Evolutionary conservation across 2,329 filamentous ascomycete species (phyloP).

Genomic region (Colletotrichum neosansevieriae): DNA sequence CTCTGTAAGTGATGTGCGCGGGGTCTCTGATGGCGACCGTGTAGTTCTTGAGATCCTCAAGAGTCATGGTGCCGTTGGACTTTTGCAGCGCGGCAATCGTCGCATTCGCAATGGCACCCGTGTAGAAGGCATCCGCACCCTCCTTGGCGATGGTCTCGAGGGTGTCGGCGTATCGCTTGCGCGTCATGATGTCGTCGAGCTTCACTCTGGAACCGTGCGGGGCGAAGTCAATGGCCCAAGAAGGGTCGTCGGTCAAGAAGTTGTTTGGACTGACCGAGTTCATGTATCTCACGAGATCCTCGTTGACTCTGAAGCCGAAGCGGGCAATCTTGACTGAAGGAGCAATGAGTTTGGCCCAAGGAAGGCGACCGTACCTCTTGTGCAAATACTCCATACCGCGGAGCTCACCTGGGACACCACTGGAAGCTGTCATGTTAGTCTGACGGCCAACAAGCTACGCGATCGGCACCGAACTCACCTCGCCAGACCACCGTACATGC

Average conservation of each 20-base stretch:
- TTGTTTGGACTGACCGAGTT: conserved; percentile 57
- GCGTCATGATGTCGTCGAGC: conserved; percentile 79
- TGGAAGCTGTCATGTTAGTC: conserved; percentile 45
- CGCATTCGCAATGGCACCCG: conserved; percentile 74
- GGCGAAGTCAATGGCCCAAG: conserved; percentile 88
- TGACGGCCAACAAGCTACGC: not conserved
- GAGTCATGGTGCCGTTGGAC: conserved; percentile 80
- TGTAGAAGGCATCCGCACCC: conserved; percentile 78
- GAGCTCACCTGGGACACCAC: conserved; percentile 77
- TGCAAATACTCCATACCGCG: conserved; percentile 82
- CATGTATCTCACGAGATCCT: conserved; percentile 81
- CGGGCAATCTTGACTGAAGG: conserved; percentile 80
- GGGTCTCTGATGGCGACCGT: conserved; percentile 72
- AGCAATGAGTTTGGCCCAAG: conserved; percentile 75
- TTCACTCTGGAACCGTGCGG: conserved; percentile 75
- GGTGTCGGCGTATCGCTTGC: conserved; percentile 80
- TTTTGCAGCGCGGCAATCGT: conserved; percentile 75
- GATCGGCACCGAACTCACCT: conserved; percentile 62
- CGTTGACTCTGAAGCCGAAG: conserved; percentile 76
- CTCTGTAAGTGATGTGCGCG: conserved; percentile 73
- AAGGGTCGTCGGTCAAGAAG: conserved; percentile 77
- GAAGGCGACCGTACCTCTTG: conserved; percentile 71
- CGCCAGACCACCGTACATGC: conserved; percentile 77
- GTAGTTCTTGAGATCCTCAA: conserved; percentile 80
- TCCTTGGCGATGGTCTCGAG: conserved; percentile 76